Base-by-base conservation (phyloP, 441 rosid genomes). In the Brassica balearica region DNA sequence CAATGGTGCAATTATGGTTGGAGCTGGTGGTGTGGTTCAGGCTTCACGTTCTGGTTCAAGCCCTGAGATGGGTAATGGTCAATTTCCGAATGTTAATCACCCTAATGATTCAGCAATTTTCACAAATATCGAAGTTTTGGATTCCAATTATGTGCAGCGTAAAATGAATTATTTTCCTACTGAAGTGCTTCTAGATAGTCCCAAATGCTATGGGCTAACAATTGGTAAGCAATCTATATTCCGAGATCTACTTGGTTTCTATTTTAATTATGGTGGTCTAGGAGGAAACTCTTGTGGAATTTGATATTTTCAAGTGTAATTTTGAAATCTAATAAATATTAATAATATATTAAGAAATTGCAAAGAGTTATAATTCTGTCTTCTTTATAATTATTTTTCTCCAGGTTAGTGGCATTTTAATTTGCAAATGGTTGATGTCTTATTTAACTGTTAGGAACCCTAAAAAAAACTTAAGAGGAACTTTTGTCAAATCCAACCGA, bases 261-360 rank as follows among this genome's bases (percentile, higher is more conserved):
- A 2, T 55, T 17, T 69, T 2, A 69, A 8, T 15, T 69, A 68
- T 51, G 72, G 72, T 68, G 74, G 74, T 56, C 53, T 53, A 0
- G 73, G 73, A 55, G 51, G 64, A 55, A 15, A 32, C 15, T 17
- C 51, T 15, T 69, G 73, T 55, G 64, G 73, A 10, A 4, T 69
- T 53, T 69, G 5, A 69, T 2, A 55, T 69, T 29, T 41, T 8
- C 6, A 2, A 1, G 1, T 38, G 27, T 66, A 41, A 10, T 65
- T 5, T 15, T 34, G 17, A 25, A 32, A 64, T 8, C 9, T 6
- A 32, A 32, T 32, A 65, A 64, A 64, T 32, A 14, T 12, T 6
- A 51, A 8, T 32, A 14, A 5, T 14, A 51, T 51, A 27, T 8
- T 64, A 64, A 63, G 46, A 43, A 64, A 64, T 3, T 64, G 20